phyloP scores from a whole-genome alignment of 2,329 filamentous ascomycete species.

The Diaporthe citrichinensis region DNA sequence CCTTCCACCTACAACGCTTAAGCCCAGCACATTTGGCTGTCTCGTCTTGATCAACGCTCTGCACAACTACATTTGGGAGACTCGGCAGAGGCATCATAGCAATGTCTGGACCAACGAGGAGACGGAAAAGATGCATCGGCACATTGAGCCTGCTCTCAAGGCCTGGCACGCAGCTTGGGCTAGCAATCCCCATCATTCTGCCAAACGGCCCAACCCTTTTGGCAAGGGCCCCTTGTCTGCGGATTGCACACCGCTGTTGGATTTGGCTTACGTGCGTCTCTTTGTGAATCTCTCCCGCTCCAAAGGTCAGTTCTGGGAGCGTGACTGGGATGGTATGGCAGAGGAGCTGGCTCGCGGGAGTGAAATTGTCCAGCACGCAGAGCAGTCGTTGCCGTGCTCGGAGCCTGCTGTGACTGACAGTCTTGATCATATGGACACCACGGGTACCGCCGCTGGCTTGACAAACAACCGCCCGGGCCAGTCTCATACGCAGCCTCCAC shows the following conservation, averaged over 20 bases:
- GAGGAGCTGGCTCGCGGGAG: conserved; percentile 85
- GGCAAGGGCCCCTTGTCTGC: conserved; percentile 86
- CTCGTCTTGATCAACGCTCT: conserved; percentile 92
- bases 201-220: conserved; percentile 88
- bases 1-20: conserved; percentile 73
- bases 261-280: conserved; percentile 91
- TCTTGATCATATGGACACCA: conserved; percentile 54
- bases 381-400: conserved; percentile 63
- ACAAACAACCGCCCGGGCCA: conserved; percentile 67
- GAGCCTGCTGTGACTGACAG: conserved; percentile 52
- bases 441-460: conserved; percentile 61
- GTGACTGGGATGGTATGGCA: conserved; percentile 92
- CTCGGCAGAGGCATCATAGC: conserved; percentile 88
- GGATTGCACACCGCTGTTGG: conserved; percentile 90
- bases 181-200: conserved; percentile 85
- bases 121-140: conserved; percentile 94
- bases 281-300: conserved; percentile 94
- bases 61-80: conserved; percentile 99
- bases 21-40: conserved; percentile 92
- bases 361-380: conserved; percentile 81
- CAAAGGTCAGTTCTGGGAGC: conserved; percentile 94
- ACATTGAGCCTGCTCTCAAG: conserved; percentile 93
- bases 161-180: conserved; percentile 96
- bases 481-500: conserved; percentile 53
- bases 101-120: conserved; percentile 92